A percentile compares a stretch with the other conserved stretches of the same genome.
phyloP scores from a whole-genome alignment of 805 yeast genomes.

The Kuraishia ogatae region DNA sequence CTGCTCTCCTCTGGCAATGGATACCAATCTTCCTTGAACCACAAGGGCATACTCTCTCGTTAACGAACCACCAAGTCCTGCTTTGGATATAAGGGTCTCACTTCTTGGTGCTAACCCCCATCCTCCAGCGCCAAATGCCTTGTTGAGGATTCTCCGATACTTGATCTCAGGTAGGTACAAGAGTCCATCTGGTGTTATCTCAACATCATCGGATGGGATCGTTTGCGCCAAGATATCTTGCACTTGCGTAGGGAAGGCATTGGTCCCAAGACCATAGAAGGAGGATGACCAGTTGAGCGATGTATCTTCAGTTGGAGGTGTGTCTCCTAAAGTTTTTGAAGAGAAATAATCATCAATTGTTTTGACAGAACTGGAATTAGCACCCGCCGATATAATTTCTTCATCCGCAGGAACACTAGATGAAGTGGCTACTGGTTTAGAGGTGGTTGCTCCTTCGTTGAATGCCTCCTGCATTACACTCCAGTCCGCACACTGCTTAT shows the following conservation, averaged over 20 bases:
- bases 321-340: not conserved
- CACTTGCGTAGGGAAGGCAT: constrained; percentile 59
- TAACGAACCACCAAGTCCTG: constrained; percentile 31
- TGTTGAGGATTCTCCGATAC: constrained; percentile 80
- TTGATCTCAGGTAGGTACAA: constrained; percentile 91
- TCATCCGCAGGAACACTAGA: not conserved
- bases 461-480: constrained; percentile 23
- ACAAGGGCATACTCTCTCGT: constrained; percentile 88
- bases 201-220: constrained; percentile 67
- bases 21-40: constrained; percentile 80
- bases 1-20: constrained; percentile 94
- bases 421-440: constrained; percentile 1
- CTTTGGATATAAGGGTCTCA: constrained; percentile 65
- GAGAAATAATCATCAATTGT: not conserved
- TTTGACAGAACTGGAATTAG: not conserved
- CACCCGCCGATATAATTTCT: not conserved
- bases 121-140: constrained; percentile 96
- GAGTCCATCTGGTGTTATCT: constrained; percentile 92
- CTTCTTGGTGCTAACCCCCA: constrained; percentile 97
- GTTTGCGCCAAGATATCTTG: constrained; percentile 54
- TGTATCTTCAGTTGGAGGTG: constrained; percentile 7
- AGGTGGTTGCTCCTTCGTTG: constrained; percentile 2
- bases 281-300: constrained; percentile 75
- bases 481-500: constrained; percentile 9
- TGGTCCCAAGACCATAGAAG: constrained; percentile 76